phyloP scores from a whole-genome alignment of 306 rosid species.

The Ceratonia siliqua region DNA sequence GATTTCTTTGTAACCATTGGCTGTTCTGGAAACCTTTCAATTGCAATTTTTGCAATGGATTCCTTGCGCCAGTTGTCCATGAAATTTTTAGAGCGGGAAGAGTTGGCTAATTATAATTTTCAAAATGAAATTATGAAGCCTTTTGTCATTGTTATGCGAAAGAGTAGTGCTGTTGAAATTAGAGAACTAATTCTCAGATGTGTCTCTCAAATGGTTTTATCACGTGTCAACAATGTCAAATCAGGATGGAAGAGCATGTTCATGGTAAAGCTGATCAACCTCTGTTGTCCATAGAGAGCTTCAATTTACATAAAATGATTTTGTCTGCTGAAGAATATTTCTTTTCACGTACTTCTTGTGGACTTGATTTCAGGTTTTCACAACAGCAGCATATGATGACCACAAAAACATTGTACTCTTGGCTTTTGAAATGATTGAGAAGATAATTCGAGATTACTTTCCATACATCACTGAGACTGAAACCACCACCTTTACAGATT shows the following conservation, averaged over 20 bases:
- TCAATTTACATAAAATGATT: constrained; percentile 23
- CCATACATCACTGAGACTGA: constrained; percentile 99
- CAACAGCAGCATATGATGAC: constrained; percentile 96
- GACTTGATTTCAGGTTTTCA: constrained; percentile 81
- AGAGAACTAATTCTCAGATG: constrained; percentile 94
- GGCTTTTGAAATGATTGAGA: constrained; percentile 99
- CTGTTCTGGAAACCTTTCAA: constrained; percentile 90
- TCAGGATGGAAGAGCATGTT: constrained; percentile 93
- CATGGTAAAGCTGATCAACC: constrained; percentile 40
- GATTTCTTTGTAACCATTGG: constrained; percentile 99
- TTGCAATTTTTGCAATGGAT: constrained; percentile 98
- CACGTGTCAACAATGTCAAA: constrained; percentile 94
- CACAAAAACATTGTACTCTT: constrained; percentile 85
- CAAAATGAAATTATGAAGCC: constrained; percentile 98
- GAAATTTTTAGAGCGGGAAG: constrained; percentile 99
- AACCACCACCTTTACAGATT: constrained; percentile 88
- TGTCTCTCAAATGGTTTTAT: constrained; percentile 98
- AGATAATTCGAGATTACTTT: constrained; percentile 94
- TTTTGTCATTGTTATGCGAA: constrained; percentile 94
- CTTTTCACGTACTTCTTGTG: constrained; percentile 32
- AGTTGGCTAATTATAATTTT: constrained; percentile 95
- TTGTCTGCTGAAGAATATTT: constrained; percentile 37
- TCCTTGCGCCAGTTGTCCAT: constrained; percentile 96
- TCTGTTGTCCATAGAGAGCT: constrained; percentile 27
- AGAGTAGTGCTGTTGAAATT: constrained; percentile 87